These are phyloP conservation scores for Oenanthe sinensis DNA, from an alignment of 129 eudicot genomes.

Conservation along the genomic window DNA sequence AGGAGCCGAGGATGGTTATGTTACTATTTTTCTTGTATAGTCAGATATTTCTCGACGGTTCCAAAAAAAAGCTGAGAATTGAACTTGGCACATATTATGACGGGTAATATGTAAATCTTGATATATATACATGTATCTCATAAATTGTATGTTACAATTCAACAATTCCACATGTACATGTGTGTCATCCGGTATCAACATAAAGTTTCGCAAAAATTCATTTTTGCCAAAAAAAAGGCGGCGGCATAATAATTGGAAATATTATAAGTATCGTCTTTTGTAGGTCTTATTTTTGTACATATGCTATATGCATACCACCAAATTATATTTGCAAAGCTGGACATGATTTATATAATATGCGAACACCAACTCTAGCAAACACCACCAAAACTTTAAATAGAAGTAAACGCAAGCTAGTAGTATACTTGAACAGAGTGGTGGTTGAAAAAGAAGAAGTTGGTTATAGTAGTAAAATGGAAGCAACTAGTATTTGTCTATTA, in stretches of 20 bases:
- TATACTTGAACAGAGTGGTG: background rate
- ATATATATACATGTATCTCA: background rate
- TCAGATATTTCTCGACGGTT: background rate
- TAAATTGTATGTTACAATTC: background rate
- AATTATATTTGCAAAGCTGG: background rate
- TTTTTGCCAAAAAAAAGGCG: background rate
- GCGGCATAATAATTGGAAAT: background rate
- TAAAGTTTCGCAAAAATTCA: background rate
- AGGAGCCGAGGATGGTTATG: background rate
- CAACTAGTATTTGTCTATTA: slow-evolving; percentile 19
- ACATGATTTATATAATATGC: background rate
- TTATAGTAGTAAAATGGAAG: slow-evolving; percentile 57
- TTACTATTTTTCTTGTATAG: background rate
- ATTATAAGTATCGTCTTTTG: background rate
- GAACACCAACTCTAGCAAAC: background rate
- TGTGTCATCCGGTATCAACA: background rate
- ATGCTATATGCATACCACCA: background rate
- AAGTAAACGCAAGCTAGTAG: background rate
- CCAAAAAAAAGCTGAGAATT: background rate
- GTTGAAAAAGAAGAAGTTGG: slow-evolving; percentile 18
- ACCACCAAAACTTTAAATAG: slow-evolving; percentile 1
- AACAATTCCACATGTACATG: background rate
- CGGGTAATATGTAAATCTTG: too few species aligned
- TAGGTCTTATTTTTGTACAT: background rate
- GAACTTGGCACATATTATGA: background rate